These are phyloP conservation scores for Agrocybe pediades DNA, from an alignment of 768 basidiomycete species.

Conservation along the genomic window DNA sequence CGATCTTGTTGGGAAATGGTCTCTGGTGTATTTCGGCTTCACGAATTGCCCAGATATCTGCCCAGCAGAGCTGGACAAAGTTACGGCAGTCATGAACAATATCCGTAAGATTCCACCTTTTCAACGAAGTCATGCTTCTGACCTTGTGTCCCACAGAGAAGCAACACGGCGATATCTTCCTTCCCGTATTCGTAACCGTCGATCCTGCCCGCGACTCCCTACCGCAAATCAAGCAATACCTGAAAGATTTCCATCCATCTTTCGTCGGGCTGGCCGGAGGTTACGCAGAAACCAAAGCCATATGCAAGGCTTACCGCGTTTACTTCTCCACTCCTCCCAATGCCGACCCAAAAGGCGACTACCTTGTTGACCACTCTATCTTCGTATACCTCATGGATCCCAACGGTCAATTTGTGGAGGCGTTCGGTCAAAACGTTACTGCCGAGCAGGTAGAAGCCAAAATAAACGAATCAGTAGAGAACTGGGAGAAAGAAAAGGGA, in stretches of 20 bases:
- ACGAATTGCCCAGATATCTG: constrained; percentile 99
- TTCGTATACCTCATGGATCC: constrained; percentile 99
- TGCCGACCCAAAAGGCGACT: constrained; percentile 88
- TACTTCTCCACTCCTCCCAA: constrained; percentile 96
- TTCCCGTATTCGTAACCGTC: constrained; percentile 93
- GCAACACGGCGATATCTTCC: constrained; percentile 69
- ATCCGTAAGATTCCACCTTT: constrained; percentile 55
- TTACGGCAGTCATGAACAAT: constrained; percentile 72
- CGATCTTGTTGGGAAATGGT: constrained; percentile 88
- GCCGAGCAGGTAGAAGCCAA: constrained; percentile 68
- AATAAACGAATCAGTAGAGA: constrained; percentile 49
- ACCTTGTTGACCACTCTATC: constrained; percentile 95
- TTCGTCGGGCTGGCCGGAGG: constrained; percentile 87
- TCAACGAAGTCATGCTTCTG: background rate
- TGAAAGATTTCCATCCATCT: constrained; percentile 88
- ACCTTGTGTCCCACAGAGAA: constrained; percentile 50
- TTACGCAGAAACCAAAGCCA: constrained; percentile 79
- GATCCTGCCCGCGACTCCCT: constrained; percentile 91
- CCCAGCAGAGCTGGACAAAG: constrained; percentile 96
- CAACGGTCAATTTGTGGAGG: constrained; percentile 90
- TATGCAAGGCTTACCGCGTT: constrained; percentile 95
- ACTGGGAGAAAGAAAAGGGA: constrained; percentile 45
- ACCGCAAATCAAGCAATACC: constrained; percentile 60
- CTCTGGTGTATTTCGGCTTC: constrained; percentile 96
- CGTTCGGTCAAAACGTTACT: constrained; percentile 85